phyloP scores from a whole-genome alignment of 345 rosid genomes.

The Chamaenerion angustifolium region DNA sequence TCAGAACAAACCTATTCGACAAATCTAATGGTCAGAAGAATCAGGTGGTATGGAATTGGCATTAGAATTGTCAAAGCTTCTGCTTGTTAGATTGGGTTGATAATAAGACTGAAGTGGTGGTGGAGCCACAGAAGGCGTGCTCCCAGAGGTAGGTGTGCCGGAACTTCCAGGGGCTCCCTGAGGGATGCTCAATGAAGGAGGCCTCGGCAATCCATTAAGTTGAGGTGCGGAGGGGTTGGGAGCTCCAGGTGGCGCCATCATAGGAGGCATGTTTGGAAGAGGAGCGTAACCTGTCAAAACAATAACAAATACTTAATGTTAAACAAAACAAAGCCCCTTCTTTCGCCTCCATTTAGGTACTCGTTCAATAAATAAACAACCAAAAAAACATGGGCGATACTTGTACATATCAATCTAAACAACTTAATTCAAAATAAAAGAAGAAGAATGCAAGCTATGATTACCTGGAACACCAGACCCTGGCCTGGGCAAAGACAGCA shows the following conservation, averaged over 20 bases:
- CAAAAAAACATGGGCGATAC: no score
- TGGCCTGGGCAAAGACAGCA: conserved; percentile 78
- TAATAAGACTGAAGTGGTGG: conserved; percentile 32
- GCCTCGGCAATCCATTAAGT: conserved; percentile 55
- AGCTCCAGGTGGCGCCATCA: conserved; percentile 89
- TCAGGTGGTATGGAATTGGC: conserved; percentile 38
- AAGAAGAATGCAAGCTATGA: background rate
- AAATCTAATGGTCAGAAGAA: conserved; percentile 30
- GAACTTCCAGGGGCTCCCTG: conserved; percentile 40
- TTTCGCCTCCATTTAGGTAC: no score
- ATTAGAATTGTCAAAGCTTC: conserved; percentile 43
- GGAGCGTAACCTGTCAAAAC: conserved; percentile 37
- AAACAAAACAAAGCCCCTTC: no score
- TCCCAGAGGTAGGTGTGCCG: conserved; percentile 31
- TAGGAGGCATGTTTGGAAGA: conserved; percentile 46
- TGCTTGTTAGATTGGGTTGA: conserved; percentile 49
- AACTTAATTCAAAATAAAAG: background rate
- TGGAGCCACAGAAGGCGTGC: conserved; percentile 27
- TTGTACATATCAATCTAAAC: background rate
- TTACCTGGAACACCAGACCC: conserved; percentile 43
- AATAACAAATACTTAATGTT: background rate
- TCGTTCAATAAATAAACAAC: background rate
- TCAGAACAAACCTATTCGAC: background rate
- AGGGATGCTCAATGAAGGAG: conserved; percentile 29
- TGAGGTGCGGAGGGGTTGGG: conserved; percentile 39